These are phyloP conservation scores for Plectranthus barbatus DNA, from an alignment of 257 asterid species.

Conservation along the genomic window DNA sequence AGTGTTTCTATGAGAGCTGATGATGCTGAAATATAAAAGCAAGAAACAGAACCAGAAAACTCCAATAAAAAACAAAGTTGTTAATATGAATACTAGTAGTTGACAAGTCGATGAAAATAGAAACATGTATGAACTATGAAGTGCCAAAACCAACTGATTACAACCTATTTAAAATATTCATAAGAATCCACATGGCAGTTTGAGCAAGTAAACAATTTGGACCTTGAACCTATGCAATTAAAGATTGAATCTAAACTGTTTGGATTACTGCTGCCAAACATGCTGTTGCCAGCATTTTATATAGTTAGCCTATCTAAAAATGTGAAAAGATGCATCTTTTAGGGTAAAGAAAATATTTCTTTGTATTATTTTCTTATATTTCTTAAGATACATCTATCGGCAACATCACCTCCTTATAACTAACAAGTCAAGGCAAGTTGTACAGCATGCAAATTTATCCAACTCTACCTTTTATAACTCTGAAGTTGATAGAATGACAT, in stretches of 20 bases:
- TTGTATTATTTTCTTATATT: background rate
- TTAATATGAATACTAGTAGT: background rate
- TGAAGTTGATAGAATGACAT: background rate
- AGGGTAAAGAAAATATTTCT: background rate
- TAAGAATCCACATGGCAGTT: background rate
- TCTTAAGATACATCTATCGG: background rate
- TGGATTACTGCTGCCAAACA: background rate
- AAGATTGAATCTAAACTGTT: background rate
- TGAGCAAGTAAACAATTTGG: background rate
- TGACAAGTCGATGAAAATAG: background rate
- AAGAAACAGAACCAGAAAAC: slow-evolving; percentile 3
- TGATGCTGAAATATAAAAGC: slow-evolving; percentile 53
- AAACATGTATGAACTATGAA: background rate
- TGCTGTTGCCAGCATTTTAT: background rate
- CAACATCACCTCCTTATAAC: background rate
- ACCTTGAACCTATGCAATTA: background rate
- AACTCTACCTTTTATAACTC: background rate
- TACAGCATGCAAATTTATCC: background rate
- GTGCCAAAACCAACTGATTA: background rate
- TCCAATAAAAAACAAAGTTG: background rate
- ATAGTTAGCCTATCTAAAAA: background rate
- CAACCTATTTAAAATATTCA: background rate
- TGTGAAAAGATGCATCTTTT: background rate
- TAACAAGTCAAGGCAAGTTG: background rate
- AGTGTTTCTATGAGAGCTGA: slow-evolving; percentile 81